These are phyloP conservation scores for Claviceps cyperi DNA, from an alignment of 2,329 filamentous ascomycete genomes.

Conservation along the genomic window DNA sequence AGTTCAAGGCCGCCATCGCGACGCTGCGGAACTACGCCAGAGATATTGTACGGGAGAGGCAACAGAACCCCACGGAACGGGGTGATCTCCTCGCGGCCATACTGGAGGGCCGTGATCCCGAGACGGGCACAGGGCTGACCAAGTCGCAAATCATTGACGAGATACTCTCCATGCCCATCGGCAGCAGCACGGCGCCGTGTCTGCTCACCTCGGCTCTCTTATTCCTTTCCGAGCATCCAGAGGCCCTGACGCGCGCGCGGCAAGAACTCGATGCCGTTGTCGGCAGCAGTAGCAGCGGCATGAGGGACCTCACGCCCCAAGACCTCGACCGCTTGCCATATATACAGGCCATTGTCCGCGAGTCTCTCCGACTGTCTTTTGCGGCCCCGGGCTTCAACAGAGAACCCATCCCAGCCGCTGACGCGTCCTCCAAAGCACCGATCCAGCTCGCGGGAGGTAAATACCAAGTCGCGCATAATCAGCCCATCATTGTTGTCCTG, in stretches of 20 bases:
- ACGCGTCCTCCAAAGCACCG: conserved; percentile 23
- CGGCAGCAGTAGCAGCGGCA: conserved; percentile 27
- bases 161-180: conserved; percentile 53
- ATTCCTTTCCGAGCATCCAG: conserved; percentile 36
- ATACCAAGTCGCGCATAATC: conserved; percentile 33
- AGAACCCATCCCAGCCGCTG: conserved; percentile 25
- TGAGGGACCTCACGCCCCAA: conserved; percentile 27
- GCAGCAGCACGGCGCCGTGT: conserved; percentile 34
- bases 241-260: conserved; percentile 32
- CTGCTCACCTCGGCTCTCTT: conserved; percentile 31
- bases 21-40: conserved; percentile 39
- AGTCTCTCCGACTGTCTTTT: conserved; percentile 38
- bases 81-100: conserved; percentile 48
- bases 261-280: conserved; percentile 36
- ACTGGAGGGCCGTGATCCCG: conserved; percentile 42
- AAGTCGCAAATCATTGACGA: conserved; percentile 52
- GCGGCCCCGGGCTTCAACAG: conserved; percentile 42
- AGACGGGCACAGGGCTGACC: conserved; percentile 42
- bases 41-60: conserved; percentile 42
- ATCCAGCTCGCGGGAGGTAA: conserved; percentile 32
- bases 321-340: conserved; percentile 39
- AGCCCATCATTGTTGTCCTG: conserved; percentile 34
- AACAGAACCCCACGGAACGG: conserved; percentile 36
- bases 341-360: conserved; percentile 37
- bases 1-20: conserved; percentile 38